Base-by-base conservation (phyloP, 2,329 filamentous ascomycete species). In the Pseudocercospora cruenta region DNA sequence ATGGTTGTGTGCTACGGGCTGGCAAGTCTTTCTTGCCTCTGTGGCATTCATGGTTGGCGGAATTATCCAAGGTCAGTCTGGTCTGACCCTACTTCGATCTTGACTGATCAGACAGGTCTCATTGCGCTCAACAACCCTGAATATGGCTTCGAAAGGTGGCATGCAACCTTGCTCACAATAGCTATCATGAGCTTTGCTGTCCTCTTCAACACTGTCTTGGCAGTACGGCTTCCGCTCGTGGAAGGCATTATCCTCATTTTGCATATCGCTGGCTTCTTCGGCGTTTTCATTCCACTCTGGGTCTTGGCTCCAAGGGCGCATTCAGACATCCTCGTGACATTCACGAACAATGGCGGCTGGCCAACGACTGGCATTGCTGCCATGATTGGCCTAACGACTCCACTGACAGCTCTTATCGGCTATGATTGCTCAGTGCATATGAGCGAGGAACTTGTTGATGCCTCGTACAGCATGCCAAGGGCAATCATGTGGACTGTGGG, bases 11-110 rank as follows among this genome's bases (percentile, higher is more conserved):
- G 68, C 70, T 2, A 69, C 72, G 2, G 72, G 72, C 14, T 83
- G 81, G 81, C 80, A 82, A 67, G 79, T 77, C 58, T 80, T 78
- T 21, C 76, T 81, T 22, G 79, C 80, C 4, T 75, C 78, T 4
- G 80, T 80, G 58, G 76, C 77, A 3, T 82, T 80, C 72, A 74
- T 83, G 39, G 79, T 80, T 4, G 82, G 78, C 3, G 63, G 60
- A 16, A 61, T 68, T 12, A 65, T 65, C 10, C 66, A 68, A 63
- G 66, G 55, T 39, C 16, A 43, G 55, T 36, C 14, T 10, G 4
- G 8, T 24, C 4, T n/a, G 14, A 8, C 8, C n/a, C 12, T 16
- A 9, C 1, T 31, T n/a, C 9, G 22, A 26, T 55, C 9, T 22
- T 19, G 22, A 26, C 51, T 55, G 19, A 58, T 31, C 1, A 36